Conservation (phyloP, 805 yeast genomes). For the Wickerhamiella shivajii region DNA sequence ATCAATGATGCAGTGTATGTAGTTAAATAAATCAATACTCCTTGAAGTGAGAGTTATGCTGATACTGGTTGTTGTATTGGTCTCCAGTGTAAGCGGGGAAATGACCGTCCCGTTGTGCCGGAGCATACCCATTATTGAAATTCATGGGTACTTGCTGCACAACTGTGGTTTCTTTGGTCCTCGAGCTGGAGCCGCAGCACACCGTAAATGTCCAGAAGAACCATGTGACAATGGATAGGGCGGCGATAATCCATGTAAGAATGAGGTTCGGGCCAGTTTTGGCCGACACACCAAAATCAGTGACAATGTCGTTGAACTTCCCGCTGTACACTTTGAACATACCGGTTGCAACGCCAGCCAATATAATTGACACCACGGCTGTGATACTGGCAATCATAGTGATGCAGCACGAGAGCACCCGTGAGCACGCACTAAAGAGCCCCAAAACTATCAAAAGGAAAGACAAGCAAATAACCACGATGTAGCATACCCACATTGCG, state of each 20-base stretch:
- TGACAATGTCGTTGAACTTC: conserved; percentile 35
- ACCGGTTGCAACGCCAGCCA: conserved; percentile 44
- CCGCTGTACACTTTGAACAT: conserved; percentile 35
- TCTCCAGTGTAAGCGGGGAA: no score
- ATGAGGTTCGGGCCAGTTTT: conserved; percentile 39
- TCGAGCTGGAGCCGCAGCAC: conserved; percentile 29
- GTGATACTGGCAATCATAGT: conserved; percentile 26
- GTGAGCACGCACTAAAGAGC: conserved; percentile 2
- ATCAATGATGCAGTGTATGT: no score
- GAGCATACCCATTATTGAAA: background rate
- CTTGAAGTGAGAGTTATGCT: no score
- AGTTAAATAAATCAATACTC: no score
- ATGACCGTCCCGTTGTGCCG: no score
- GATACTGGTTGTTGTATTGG: no score
- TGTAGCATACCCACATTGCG: conserved; percentile 44
- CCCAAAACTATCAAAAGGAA: conserved; percentile 2
- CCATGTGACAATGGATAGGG: conserved; percentile 31
- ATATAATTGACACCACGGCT: conserved; percentile 21
- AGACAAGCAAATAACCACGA: conserved; percentile 32
- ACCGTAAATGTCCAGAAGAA: conserved; percentile 30
- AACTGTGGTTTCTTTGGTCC: background rate
- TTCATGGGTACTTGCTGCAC: conserved; percentile 7
- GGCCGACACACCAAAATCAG: conserved; percentile 41
- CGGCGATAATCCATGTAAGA: conserved; percentile 50
- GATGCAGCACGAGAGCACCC: conserved; percentile 5